Conservation (phyloP, 441 rosid genomes). For the Pelargonium citronellum region DNA sequence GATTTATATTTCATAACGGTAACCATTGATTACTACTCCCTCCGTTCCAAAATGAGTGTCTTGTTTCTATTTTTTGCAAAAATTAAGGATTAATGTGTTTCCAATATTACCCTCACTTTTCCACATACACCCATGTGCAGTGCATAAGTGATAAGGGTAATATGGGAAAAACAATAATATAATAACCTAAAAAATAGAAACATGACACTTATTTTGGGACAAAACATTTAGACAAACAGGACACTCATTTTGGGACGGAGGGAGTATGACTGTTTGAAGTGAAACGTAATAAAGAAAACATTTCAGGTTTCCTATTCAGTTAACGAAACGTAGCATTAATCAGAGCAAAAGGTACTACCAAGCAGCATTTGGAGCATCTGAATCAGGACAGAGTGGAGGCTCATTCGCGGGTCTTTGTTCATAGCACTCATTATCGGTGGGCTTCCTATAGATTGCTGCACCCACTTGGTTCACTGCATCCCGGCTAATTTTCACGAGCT, state of each 20-base stretch:
- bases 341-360: background rate
- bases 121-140: no score
- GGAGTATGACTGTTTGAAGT: background rate
- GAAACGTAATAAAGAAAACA: background rate
- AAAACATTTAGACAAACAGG: no score
- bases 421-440: constrained; percentile 69
- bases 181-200: no score
- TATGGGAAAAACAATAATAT: no score
- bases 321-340: background rate
- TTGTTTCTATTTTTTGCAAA: no score
- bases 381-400: constrained; percentile 57
- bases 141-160: no score
- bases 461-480: constrained; percentile 65
- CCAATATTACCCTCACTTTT: no score
- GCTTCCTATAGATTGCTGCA: constrained; percentile 72
- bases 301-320: background rate
- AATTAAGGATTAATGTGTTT: no score
- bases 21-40: no score
- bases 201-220: no score
- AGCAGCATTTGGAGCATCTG: background rate
- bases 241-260: background rate
- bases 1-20: no score
- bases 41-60: no score
- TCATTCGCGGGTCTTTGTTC: constrained; percentile 50
- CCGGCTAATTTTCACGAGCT: constrained; percentile 52